These are phyloP conservation scores for Geranomyces variabilis DNA, from an alignment of 192 early-diverging fungal species.

Conservation along the genomic window DNA sequence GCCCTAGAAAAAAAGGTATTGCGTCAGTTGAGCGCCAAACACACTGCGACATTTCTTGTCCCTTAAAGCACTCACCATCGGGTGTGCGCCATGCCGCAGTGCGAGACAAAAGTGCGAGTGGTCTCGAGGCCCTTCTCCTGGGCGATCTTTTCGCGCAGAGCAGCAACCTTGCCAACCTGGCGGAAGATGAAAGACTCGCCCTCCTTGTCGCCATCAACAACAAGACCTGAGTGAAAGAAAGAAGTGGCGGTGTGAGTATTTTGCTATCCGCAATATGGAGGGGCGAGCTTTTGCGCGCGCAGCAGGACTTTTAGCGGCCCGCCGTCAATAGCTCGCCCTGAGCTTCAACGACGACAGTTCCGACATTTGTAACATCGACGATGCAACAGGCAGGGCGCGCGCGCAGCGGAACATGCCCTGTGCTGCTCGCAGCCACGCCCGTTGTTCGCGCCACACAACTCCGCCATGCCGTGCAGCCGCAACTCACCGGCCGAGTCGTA, in stretches of 20 bases:
- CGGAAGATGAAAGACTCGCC: constrained; percentile 49
- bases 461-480: too few species aligned
- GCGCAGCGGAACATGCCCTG: too few species aligned
- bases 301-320: too few species aligned
- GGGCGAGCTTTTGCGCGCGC: too few species aligned
- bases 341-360: too few species aligned
- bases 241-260: background rate
- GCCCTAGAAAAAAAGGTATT: constrained; percentile 41
- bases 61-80: constrained; percentile 44
- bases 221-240: constrained; percentile 30
- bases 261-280: too few species aligned
- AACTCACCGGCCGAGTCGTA: constrained; percentile 64
- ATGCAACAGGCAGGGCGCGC: too few species aligned
- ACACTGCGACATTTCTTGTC: too few species aligned
- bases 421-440: too few species aligned
- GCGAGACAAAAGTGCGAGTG: constrained; percentile 48
- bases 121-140: constrained; percentile 61
- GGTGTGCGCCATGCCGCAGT: constrained; percentile 67
- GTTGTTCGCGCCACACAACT: too few species aligned
- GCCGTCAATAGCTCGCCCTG: too few species aligned
- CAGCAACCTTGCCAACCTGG: constrained; percentile 60
- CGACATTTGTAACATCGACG: too few species aligned
- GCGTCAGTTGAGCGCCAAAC: background rate
- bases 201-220: constrained; percentile 71
- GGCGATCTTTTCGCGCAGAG: constrained; percentile 55